A percentile compares a stretch with the other conserved stretches of the same genome.
phyloP scores from a whole-genome alignment of 2,329 filamentous ascomycete species.

The Fusarium sp. region DNA sequence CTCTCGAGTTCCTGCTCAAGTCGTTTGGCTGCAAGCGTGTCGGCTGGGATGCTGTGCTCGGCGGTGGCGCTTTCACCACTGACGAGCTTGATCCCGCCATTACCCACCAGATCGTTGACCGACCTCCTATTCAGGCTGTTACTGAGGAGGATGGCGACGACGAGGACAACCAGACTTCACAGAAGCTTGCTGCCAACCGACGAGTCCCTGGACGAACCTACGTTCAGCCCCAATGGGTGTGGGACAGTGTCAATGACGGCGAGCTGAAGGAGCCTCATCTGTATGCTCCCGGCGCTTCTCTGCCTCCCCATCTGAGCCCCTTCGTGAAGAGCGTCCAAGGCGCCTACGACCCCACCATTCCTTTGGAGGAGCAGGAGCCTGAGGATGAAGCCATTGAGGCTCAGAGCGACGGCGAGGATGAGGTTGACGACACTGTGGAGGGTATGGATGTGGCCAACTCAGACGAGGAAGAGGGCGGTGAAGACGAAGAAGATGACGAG shows the following conservation, averaged over 20 bases:
- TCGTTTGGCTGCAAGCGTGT: conserved; percentile 95
- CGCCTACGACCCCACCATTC: conserved; percentile 87
- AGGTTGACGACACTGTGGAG: conserved; percentile 55
- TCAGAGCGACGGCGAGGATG: conserved; percentile 63
- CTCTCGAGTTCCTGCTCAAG: conserved; percentile 90
- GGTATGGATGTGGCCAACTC: conserved; percentile 61
- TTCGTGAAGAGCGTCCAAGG: conserved; percentile 90
- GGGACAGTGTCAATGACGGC: conserved; percentile 94
- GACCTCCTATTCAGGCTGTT: conserved; percentile 74
- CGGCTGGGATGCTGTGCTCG: conserved; percentile 90
- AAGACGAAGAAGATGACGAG: conserved; percentile 56
- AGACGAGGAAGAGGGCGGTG: conserved; percentile 56
- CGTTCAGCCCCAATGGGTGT: conserved; percentile 97
- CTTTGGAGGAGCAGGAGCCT: conserved; percentile 85
- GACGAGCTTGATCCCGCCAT: conserved; percentile 87
- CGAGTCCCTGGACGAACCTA: conserved; percentile 92
- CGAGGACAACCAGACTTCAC: conserved; percentile 68
- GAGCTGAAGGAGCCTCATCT: conserved; percentile 85
- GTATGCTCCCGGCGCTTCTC: conserved; percentile 86
- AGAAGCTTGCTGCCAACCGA: conserved; percentile 66
- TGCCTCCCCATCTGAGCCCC: conserved; percentile 94
- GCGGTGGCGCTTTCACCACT: conserved; percentile 90
- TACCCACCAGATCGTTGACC: conserved; percentile 95
- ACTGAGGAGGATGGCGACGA: conserved; percentile 57
- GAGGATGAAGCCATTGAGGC: conserved; percentile 82